Base-by-base conservation (phyloP, 257 asterid species). In the Paraleonurus japonicus region DNA sequence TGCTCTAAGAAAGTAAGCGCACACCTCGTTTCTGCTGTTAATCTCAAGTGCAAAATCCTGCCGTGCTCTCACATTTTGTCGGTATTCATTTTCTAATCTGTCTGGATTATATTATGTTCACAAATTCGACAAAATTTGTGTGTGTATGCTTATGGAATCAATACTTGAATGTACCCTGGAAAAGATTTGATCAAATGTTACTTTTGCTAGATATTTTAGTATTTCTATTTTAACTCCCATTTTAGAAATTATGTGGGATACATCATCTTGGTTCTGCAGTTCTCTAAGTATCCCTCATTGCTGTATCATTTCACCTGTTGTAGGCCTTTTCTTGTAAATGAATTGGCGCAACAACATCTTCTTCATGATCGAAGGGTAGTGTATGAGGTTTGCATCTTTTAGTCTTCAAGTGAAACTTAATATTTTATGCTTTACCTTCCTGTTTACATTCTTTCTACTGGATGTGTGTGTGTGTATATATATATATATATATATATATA, bases 341-440 rank as follows among this genome's bases (percentile, higher is more conserved):
- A 91, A 76, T 74, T 94, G 95, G 95, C 86, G 64, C 86, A 86
- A n/a, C 98, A 91, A 24, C 92, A 91, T 80, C 92, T 91, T 84
- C 96, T 91, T 77, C 96, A 91, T 58, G 97, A 91, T 84, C 82
- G 98, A 75, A 91, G 96, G 83, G 76, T 80, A 79, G 97, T 94
- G 32, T 94, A 91, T 4, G 96, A 94, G 98, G 99, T 94, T 63
- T 65, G 82, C 66, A 71, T 77, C 73, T 76, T 32, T 50, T 15
- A 63, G 12, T 60, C 47, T 75, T 78, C 39, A 4, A 45, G 39
- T 67, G 72, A 51, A 35, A 28, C 35, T 30, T n/a, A 28, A 60
- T 7, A 35, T 24, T 9, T 13, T 15, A 6, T 3, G 11, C 12
- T 0, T 35, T 35, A 35, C 37, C 37, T 32, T 32, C 37, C 7